phyloP scores from a whole-genome alignment of 2,329 filamentous ascomycete species.

The Botrytis pseudocinerea region DNA sequence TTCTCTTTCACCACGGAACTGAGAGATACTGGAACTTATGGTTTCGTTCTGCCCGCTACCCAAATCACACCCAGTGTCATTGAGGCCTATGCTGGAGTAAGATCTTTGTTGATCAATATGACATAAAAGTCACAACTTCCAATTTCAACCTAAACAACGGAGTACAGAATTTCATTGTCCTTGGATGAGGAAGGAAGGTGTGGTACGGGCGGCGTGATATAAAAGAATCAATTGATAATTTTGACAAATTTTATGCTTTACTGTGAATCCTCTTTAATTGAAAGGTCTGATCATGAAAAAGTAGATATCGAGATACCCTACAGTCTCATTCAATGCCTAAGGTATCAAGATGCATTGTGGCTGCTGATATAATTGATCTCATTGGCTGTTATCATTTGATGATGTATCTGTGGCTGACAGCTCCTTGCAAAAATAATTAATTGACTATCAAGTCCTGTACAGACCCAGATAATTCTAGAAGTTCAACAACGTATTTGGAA shows the following conservation, averaged over 20 bases:
- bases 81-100: conserved; percentile 49
- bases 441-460: neutral
- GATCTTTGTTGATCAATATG: conserved; percentile 33
- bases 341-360: neutral
- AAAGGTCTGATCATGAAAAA: neutral
- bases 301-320: neutral
- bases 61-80: conserved; percentile 50
- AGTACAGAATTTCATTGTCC: neutral
- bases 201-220: too few species aligned
- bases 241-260: neutral
- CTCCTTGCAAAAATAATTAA: conserved; percentile 1
- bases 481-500: neutral
- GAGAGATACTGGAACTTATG: conserved; percentile 49
- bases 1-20: conserved; percentile 50
- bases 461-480: neutral
- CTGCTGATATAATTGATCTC: neutral
- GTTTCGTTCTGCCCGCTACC: conserved; percentile 50
- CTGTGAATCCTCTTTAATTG: neutral
- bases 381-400: neutral
- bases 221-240: neutral
- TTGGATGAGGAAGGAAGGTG: neutral
- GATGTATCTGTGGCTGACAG: neutral
- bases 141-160: neutral
- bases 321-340: neutral
- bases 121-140: conserved; percentile 12